phyloP scores from a whole-genome alignment of 345 rosid species.

The Pugionium dolabratum region DNA sequence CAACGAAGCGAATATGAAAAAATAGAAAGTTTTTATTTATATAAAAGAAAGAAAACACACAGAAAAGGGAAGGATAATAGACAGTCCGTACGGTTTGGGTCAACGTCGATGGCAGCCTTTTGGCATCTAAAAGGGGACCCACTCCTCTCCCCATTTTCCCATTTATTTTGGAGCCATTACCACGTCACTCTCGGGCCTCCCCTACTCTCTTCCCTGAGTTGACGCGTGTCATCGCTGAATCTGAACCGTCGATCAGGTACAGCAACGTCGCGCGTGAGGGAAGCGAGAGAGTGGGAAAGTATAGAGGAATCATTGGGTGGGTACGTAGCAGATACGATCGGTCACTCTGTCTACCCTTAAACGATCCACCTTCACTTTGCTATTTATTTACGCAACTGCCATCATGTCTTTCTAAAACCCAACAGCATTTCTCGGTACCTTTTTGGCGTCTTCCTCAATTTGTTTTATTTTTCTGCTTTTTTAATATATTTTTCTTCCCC shows the following conservation, averaged over 20 bases:
- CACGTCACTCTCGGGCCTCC: slow-evolving; percentile 4
- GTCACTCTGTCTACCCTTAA: slow-evolving; percentile 37
- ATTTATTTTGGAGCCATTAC: slow-evolving; percentile 14
- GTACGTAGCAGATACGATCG: slow-evolving; percentile 39
- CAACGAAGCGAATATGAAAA: no score
- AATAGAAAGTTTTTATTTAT: no score
- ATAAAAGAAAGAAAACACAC: no score
- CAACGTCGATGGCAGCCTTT: slow-evolving; percentile 44
- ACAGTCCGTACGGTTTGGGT: slow-evolving; percentile 36
- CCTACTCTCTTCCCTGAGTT: slow-evolving; percentile 7
- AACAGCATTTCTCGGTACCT: slow-evolving; percentile 34
- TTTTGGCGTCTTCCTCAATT: slow-evolving; percentile 12
- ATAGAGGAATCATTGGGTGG: not conserved
- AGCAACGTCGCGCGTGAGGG: slow-evolving; percentile 16
- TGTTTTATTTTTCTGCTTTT: no score
- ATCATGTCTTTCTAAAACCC: slow-evolving; percentile 45
- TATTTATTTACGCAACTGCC: slow-evolving; percentile 24
- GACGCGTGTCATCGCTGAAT: slow-evolving; percentile 1
- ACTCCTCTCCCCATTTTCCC: not conserved
- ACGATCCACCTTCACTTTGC: slow-evolving; percentile 31
- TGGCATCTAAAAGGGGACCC: slow-evolving; percentile 18
- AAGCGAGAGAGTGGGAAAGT: not conserved
- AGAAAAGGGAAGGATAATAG: not conserved
- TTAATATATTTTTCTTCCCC: not conserved
- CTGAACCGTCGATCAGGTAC: not conserved